Percentiles rank a stretch among this genome's conserved stretches.
Evolutionary conservation across 2,329 filamentous ascomycete genomes (phyloP).

Genomic region (Lizonia empirigonia): DNA sequence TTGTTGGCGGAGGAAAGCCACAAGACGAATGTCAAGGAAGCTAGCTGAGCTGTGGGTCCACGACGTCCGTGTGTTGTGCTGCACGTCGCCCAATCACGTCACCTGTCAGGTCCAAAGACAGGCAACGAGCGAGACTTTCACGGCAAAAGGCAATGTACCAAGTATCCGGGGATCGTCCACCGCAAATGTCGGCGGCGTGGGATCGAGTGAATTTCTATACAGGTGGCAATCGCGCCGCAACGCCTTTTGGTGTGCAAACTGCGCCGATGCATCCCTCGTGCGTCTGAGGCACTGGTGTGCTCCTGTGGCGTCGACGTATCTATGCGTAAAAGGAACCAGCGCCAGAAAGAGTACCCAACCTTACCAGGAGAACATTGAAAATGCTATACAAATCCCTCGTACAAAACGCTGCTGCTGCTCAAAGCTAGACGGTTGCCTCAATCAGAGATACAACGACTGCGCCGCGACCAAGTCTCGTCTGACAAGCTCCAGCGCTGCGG

Average conservation of each 20-base stretch:
- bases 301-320: conserved; percentile 22
- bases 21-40: conserved; percentile 15
- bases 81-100: conserved; percentile 9
- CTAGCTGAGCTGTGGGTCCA: conserved; percentile 9
- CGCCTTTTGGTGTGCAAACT: conserved; percentile 19
- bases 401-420: conserved; percentile 10
- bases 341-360: conserved; percentile 24
- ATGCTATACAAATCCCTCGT: conserved; percentile 17
- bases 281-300: conserved; percentile 22
- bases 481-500: conserved; percentile 81
- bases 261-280: conserved; percentile 27
- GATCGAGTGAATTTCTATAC: conserved; percentile 43
- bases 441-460: conserved; percentile 80
- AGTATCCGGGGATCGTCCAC: conserved; percentile 32
- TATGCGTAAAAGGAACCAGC: conserved; percentile 20
- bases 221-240: conserved; percentile 23
- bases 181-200: conserved; percentile 22
- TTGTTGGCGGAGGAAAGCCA: conserved; percentile 31
- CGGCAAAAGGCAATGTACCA: not conserved
- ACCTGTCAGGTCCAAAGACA: not conserved
- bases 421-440: conserved; percentile 5
- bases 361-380: conserved; percentile 19
- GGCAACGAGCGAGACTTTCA: conserved; percentile 7
- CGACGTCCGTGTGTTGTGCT: not conserved
- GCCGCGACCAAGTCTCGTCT: conserved; percentile 93